Percentiles rank a stretch among this genome's conserved stretches.
phyloP scores from a whole-genome alignment of 31 red algal species.

The Porphyra umbilicalis region DNA sequence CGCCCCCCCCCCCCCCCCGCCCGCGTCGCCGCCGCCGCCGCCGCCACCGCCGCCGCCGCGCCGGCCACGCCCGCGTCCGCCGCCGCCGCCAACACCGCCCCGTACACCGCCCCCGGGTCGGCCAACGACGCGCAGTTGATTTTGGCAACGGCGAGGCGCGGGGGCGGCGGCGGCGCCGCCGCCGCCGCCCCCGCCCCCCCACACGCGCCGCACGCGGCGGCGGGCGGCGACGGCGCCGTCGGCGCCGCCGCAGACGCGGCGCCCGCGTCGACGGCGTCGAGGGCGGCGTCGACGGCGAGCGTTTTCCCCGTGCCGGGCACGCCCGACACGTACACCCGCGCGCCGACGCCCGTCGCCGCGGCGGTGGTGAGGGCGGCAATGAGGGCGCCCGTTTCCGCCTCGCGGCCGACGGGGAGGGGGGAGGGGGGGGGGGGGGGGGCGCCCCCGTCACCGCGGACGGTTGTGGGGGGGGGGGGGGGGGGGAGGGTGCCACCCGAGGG shows the following conservation, averaged over 20 bases:
- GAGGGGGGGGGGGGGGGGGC: neutral
- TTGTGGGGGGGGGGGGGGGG: too few species aligned
- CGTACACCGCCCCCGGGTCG: neutral
- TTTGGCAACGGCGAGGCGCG: slow-evolving; percentile 5
- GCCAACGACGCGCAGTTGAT: slow-evolving; percentile 17
- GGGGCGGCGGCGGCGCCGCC: neutral
- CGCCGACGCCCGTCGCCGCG: neutral
- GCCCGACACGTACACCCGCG: slow-evolving; percentile 54
- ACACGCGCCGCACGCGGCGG: neutral
- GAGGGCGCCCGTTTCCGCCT: slow-evolving; percentile 14
- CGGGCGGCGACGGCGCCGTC: neutral
- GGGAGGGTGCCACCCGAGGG: too few species aligned
- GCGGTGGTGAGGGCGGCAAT: slow-evolving; percentile 10
- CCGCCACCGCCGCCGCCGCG: slow-evolving; percentile 1
- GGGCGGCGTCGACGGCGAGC: slow-evolving; percentile 28
- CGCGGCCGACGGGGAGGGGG: slow-evolving; percentile 17
- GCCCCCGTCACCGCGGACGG: too few species aligned
- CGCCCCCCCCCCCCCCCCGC: slow-evolving; percentile 9
- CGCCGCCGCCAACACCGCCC: neutral
- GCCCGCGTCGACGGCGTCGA: slow-evolving; percentile 4
- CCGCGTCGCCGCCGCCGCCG: slow-evolving; percentile 10
- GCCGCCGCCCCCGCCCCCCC: neutral
- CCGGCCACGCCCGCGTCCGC: neutral
- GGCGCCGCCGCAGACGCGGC: neutral
- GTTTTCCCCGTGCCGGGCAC: slow-evolving; percentile 77